These are phyloP conservation scores for Monosporascus sp. DNA, from an alignment of 2,329 filamentous ascomycete species.

Conservation along the genomic window DNA sequence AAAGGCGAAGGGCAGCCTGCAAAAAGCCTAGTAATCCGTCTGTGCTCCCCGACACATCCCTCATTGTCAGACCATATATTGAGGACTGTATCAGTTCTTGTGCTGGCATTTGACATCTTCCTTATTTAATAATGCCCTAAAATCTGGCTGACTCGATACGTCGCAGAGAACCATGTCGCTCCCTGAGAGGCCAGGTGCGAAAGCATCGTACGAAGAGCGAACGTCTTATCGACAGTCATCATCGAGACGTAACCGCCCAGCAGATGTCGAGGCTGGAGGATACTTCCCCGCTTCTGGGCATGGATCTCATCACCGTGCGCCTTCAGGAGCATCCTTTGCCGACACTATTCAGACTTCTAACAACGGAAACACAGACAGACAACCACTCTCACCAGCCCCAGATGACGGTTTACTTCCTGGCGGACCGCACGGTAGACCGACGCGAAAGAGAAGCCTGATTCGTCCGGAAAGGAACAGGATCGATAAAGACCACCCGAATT, in stretches of 20 bases:
- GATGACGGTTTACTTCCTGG: constrained; percentile 26
- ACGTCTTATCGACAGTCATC: constrained; percentile 64
- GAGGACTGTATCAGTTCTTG: neutral
- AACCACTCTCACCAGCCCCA: constrained; percentile 48
- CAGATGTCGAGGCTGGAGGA: constrained; percentile 65
- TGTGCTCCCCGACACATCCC: neutral
- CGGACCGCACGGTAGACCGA: constrained; percentile 28
- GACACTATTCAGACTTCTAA: constrained; percentile 52
- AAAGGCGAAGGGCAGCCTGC: constrained; percentile 4
- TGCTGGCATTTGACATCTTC: neutral
- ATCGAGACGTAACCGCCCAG: constrained; percentile 59
- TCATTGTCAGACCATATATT: neutral
- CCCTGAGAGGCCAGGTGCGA: constrained; percentile 58
- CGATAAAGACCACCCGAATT: constrained; percentile 85
- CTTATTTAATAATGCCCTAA: neutral
- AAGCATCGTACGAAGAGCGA: constrained; percentile 54
- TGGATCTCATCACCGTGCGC: constrained; percentile 48
- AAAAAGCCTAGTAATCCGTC: constrained; percentile 5
- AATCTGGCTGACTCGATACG: constrained; percentile 10
- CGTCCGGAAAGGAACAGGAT: constrained; percentile 83
- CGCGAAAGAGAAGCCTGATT: constrained; percentile 81
- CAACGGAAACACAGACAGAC: constrained; percentile 48
- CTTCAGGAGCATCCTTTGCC: constrained; percentile 53
- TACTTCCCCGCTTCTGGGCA: constrained; percentile 39
- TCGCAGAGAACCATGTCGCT: constrained; percentile 51